A percentile compares a stretch with the other conserved stretches of the same genome.
Evolutionary conservation across 805 yeast species (phyloP).

Genomic region (Zygosaccharomyces bailii): DNA sequence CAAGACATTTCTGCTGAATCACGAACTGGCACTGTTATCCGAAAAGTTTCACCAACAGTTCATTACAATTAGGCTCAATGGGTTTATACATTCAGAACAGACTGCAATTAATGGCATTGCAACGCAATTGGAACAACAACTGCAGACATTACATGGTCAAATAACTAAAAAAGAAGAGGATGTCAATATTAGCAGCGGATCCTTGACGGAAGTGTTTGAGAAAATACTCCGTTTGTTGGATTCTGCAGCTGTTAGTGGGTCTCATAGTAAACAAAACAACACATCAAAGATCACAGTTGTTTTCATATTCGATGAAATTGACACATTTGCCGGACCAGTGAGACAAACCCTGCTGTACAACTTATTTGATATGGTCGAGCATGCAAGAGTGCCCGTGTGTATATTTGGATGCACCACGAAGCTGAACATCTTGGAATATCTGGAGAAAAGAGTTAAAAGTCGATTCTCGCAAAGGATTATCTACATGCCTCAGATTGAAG

Average conservation of each 20-base stretch:
- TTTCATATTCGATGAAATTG: conserved; percentile 82
- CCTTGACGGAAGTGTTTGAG: conserved; percentile 58
- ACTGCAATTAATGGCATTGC: conserved; percentile 84
- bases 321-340: conserved; percentile 62
- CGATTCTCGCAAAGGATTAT: conserved; percentile 81
- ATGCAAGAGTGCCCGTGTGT: conserved; percentile 64
- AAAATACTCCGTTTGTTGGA: conserved; percentile 54
- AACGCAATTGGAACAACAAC: conserved; percentile 62
- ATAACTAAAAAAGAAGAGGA: conserved; percentile 12
- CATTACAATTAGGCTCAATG: conserved; percentile 62
- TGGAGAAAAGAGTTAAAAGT: conserved; percentile 89
- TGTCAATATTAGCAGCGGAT: conserved; percentile 47
- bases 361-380: conserved; percentile 81
- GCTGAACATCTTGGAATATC: conserved; percentile 68
- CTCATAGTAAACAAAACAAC: conserved; percentile 24
- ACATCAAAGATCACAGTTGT: conserved; percentile 53
- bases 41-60: conserved; percentile 46
- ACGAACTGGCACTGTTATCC: conserved; percentile 48
- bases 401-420: conserved; percentile 78
- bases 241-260: conserved; percentile 20
- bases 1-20: conserved; percentile 60
- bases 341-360: conserved; percentile 86
- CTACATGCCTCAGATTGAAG: conserved; percentile 49
- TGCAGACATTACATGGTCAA: conserved; percentile 34
- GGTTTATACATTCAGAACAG: conserved; percentile 67